Evolutionary conservation across 2,329 filamentous ascomycete species (phyloP), one percentile per base, ranked within the genome.

Genomic region (Gnomoniopsis smithogilvyi): DNA sequence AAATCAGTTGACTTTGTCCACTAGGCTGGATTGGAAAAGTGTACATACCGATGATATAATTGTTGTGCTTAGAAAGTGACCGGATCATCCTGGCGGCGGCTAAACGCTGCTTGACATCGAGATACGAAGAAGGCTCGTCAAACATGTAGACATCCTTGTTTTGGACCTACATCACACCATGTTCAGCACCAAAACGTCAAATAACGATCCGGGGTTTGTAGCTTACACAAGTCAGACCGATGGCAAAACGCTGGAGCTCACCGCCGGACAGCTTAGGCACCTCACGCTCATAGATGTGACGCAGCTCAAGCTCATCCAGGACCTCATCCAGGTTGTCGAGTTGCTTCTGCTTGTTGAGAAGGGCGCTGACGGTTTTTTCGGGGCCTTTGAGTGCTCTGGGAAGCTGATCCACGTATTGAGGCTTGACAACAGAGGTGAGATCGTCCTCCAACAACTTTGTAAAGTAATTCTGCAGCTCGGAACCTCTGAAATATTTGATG

Each of bases 61-160:
- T 91, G 68, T 97, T 85, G 50, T 92, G 86, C 51, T 91, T 85
- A 56, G 97, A 85, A 52, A 99, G 86, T 64, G 91, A 93, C 66
- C 95, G 92, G 69, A 99, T 98, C 67, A 96, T 91, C 67, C 89
- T 86, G 68, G 92, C 94, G 64, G 96, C 95, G 67, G 89, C 90
- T 66, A 99, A 81, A 88, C 95, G 91, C 78, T 99, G 95, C 84
- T 98, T 98, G 72, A 99, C 95, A 89, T 99, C 96, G 60, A 99
- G 85, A 76, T 97, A 99, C 41, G 95, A 99, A 45, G 94, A 98
- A 19, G 96, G 96, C 80, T 99, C 95, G 76, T 99, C 95, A 70
- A 99, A 99, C 95, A 99, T 98, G 83, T 99, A 99, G 12, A 62
- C 60, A 52, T 62, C 60, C 38, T 62, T 62, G 36, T 60, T 46